A percentile compares a stretch with the other conserved stretches of the same genome.
Conservation (phyloP, 2,329 filamentous ascomycete genomes). For the Colletotrichum tabaci region DNA sequence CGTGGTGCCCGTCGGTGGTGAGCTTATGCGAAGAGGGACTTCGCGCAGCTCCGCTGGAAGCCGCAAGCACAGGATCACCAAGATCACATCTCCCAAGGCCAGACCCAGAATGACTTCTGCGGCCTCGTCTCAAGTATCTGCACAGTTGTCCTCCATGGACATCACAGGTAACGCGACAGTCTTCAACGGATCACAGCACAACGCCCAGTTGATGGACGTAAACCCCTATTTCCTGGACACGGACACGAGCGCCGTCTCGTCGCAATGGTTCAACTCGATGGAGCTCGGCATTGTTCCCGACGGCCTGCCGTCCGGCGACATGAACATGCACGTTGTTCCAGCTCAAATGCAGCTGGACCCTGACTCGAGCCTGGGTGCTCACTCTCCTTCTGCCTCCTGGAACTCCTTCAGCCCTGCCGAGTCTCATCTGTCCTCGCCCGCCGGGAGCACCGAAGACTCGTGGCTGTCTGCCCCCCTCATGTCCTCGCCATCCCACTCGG, state of each 20-base stretch:
- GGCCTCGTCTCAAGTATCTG: slow-evolving; percentile 63
- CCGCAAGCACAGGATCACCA: slow-evolving; percentile 61
- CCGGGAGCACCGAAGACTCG: slow-evolving; percentile 37
- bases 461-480: slow-evolving; percentile 54
- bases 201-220: slow-evolving; percentile 61
- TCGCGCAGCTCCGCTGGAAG: slow-evolving; percentile 62
- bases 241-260: slow-evolving; percentile 61
- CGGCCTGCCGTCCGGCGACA: slow-evolving; percentile 61
- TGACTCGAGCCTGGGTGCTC: slow-evolving; percentile 63
- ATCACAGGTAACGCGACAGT: slow-evolving; percentile 65
- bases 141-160: slow-evolving; percentile 67
- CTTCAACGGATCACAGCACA: slow-evolving; percentile 58
- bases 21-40: slow-evolving; percentile 62
- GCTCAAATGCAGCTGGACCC: slow-evolving; percentile 69
- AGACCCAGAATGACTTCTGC: slow-evolving; percentile 59
- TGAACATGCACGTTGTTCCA: slow-evolving; percentile 69
- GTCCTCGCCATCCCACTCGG: slow-evolving; percentile 61
- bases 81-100: slow-evolving; percentile 59
- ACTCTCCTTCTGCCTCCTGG: slow-evolving; percentile 68
- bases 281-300: slow-evolving; percentile 60
- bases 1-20: slow-evolving; percentile 49
- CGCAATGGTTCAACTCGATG: slow-evolving; percentile 66
- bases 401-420: slow-evolving; percentile 45
- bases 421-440: slow-evolving; percentile 42
- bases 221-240: slow-evolving; percentile 67